Evolutionary conservation across 306 rosid species (phyloP).

Genomic region (Lathyrus aphaca): DNA sequence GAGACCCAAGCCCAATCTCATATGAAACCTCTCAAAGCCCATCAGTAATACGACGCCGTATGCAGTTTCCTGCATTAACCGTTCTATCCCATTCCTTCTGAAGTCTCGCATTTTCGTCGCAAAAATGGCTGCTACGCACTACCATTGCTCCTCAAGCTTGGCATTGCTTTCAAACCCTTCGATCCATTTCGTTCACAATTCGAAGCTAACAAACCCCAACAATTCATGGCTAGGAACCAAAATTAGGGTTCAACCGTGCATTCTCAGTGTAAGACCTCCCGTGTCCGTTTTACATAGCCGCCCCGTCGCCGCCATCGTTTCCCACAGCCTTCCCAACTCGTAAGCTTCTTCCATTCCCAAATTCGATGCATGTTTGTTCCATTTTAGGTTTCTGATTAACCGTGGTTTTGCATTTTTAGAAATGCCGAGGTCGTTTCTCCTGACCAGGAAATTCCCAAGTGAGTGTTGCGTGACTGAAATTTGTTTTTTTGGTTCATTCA

Average conservation of each 20-base stretch:
- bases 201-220: conserved; percentile 25
- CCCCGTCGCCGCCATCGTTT: conserved; percentile 47
- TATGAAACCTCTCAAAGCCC: neutral
- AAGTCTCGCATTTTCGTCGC: neutral
- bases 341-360: conserved; percentile 39
- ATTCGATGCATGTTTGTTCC: conserved; percentile 8
- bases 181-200: conserved; percentile 8
- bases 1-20: neutral
- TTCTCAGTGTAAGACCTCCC: conserved; percentile 39
- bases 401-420: conserved; percentile 57
- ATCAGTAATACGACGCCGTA: conserved; percentile 2
- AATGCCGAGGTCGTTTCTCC: conserved; percentile 56
- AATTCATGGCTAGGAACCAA: conserved; percentile 56
- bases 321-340: conserved; percentile 74
- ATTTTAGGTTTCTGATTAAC: conserved; percentile 46
- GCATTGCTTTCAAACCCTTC: conserved; percentile 27
- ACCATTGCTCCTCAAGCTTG: conserved; percentile 34
- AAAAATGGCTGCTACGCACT: conserved; percentile 39
- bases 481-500: neutral
- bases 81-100: conserved; percentile 4
- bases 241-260: conserved; percentile 40
- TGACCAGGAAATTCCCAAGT: conserved; percentile 56
- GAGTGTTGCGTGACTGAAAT: conserved; percentile 34
- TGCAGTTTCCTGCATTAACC: neutral
- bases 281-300: conserved; percentile 42